Percentiles rank a stretch among this genome's conserved stretches.
Evolutionary conservation across 306 rosid species (phyloP).

Genomic region (Luffa aegyptiaca): DNA sequence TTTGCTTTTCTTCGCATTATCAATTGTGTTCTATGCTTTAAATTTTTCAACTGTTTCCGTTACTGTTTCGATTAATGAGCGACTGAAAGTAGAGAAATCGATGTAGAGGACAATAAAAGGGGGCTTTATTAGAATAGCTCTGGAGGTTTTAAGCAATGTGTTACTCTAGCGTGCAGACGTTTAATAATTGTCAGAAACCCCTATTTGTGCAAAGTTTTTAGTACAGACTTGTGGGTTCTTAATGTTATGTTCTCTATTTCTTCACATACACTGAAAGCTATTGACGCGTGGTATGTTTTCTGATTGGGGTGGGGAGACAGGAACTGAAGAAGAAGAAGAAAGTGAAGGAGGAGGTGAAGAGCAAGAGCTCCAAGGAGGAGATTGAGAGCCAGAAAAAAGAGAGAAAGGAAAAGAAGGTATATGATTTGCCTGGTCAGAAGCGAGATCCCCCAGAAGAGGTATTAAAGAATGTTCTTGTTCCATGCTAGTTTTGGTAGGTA

Average conservation of each 20-base stretch:
- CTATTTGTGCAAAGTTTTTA: neutral
- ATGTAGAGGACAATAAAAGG: neutral
- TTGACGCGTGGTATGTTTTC: neutral
- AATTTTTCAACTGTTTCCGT: neutral
- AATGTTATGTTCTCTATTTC: neutral
- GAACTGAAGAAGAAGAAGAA: constrained; percentile 29
- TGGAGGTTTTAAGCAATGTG: neutral
- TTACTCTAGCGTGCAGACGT: constrained; percentile 3
- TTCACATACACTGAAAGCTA: neutral
- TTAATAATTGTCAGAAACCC: neutral
- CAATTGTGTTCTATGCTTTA: neutral
- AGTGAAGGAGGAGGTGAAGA: constrained; percentile 18
- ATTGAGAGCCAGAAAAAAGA: constrained; percentile 18
- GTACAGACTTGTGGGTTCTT: neutral
- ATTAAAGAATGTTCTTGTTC: neutral
- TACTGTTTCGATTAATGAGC: neutral
- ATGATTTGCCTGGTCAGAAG: constrained; percentile 83
- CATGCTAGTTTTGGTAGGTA: neutral
- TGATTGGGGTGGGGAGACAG: constrained; percentile 24
- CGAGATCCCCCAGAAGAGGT: constrained; percentile 87
- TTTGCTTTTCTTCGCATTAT: neutral
- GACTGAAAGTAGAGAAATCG: neutral
- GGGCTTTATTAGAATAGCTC: neutral
- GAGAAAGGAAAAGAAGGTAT: constrained; percentile 54
- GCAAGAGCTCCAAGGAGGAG: neutral